Evolutionary conservation across 495 filamentous ascomycete genomes (phyloP), one percentile per base, ranked within the genome.

Genomic region (Neurospora tetrasperma): DNA sequence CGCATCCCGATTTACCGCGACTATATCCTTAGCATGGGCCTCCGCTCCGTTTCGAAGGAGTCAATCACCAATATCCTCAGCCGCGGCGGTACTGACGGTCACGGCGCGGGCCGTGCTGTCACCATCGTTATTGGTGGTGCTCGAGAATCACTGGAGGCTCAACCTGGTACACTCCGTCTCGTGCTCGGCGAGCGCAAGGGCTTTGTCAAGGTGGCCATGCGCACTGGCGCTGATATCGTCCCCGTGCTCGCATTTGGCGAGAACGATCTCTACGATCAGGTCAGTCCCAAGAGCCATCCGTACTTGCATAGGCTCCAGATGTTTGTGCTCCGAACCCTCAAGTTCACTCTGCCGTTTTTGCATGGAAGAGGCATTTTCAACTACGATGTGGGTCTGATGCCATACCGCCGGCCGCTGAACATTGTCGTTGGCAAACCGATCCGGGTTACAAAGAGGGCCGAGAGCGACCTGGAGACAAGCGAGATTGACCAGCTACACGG

Each of bases 91-190:
- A 77, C 81, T 4, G 92, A 97, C 78, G 87, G 88, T 73, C 85
- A 96, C 75, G 94, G 94, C n/a, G 96, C 94, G 91, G 96, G 96
- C 46, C 91, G 94, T 40, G 96, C 93, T 48, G 96, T 98, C 76
- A 98, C 96, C 10, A 97, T 99, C 71, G 96, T 98, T 39, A 85
- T 99, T 46, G 96, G 96, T 72, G 96, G 96, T 3, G 96, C 96
- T 14, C 88, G 92, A 3, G 96, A 99, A 82, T 94, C 92, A 3
- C 89, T 99, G 3, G 92, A 97, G 76, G 92, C 96, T 0, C 86
- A 90, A 70, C 96, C 96, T 1, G 86, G 90, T 14, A 86, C 85
- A 7, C 79, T 98, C 72, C 88, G 87, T 5, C 86, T 98, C 4
- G 90, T 98, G 1, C 83, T 98, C 31, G 91, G 90, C 72, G 86